Conservation (phyloP, 257 asterid species). For the Cordia subcordata region DNA sequence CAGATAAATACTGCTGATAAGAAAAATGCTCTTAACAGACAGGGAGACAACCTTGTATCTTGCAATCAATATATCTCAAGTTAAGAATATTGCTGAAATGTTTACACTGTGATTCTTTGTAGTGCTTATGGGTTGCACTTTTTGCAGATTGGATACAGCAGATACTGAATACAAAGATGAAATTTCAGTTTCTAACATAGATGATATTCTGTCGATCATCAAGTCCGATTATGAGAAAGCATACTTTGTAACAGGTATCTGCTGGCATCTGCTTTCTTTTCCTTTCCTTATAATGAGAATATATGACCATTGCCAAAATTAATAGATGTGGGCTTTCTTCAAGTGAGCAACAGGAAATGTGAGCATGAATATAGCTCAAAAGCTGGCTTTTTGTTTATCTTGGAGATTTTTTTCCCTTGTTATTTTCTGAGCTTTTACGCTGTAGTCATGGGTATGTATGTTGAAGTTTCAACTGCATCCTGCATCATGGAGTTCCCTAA, state of each 20-base stretch:
- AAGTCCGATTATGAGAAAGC: slow-evolving; percentile 65
- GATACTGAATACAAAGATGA: slow-evolving; percentile 27
- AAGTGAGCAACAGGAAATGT: too few species aligned
- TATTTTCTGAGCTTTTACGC: too few species aligned
- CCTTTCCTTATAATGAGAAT: not conserved
- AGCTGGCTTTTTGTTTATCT: too few species aligned
- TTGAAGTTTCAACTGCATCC: too few species aligned
- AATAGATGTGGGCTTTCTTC: too few species aligned
- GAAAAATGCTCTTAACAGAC: too few species aligned
- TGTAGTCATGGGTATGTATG: too few species aligned
- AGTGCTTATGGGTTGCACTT: not conserved
- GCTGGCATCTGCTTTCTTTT: slow-evolving; percentile 2
- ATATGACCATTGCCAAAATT: not conserved
- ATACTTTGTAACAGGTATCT: slow-evolving; percentile 76
- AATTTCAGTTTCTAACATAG: slow-evolving; percentile 32
- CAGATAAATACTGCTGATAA: too few species aligned
- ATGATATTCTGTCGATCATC: slow-evolving; percentile 55
- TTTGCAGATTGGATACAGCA: slow-evolving; percentile 33
- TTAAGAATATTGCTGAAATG: not conserved
- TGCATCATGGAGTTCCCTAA: too few species aligned
- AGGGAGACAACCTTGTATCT: not conserved
- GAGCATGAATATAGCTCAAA: too few species aligned
- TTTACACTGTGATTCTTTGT: too few species aligned
- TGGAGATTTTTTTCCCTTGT: too few species aligned
- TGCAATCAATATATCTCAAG: not conserved